Base-by-base conservation (phyloP, 495 filamentous ascomycete genomes). In the Hyaloscypha bicolor region DNA sequence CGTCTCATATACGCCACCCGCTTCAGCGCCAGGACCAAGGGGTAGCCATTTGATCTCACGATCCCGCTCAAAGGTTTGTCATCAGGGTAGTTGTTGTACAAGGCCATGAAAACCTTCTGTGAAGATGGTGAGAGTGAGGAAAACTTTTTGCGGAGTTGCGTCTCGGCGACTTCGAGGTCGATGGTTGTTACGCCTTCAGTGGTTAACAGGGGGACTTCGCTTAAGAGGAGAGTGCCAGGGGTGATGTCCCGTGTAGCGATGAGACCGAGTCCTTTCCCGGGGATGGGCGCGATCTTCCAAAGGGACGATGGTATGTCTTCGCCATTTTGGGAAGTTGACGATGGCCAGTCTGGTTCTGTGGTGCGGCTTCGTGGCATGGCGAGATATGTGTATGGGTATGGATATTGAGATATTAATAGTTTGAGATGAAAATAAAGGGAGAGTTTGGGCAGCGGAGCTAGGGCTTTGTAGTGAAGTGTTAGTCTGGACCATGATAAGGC, bases 1-100 rank as follows among this genome's bases (percentile, higher is more conserved):
- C 19, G 69, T 76, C 2, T 71, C 68, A 60, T 76, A 82, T 33
- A 82, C 69, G 1, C 76, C 80, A 2, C 76, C 74, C 12, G 74
- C 70, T 1, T 62, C 68, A 9, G 72, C 70, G 39, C 71, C 72
- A 8, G 74, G 64, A 5, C 76, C 76, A 33, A 76, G 71, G 25
- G 78, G 42, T 78, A 76, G 11, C 72, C 77, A 62, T 82, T 82
- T 4, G 78, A 80, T 53, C 71, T 69, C 1, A 79, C 69, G 58
- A 82, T 80, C 25, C 73, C 75, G 60, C 63, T 69, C 51, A 81
- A 63, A 32, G 76, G 68, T 68, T 67, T 72, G 63, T 48, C 76
- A 56, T 57, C 48, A 29, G 78, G 77, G 63, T 71, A 78, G 66
- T 76, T 79, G 69, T 83, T 83, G 65, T 78, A 78, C 3, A 82